Base-by-base conservation (phyloP, 805 yeast species). In the Vanderwaltozyma tropicalis region DNA sequence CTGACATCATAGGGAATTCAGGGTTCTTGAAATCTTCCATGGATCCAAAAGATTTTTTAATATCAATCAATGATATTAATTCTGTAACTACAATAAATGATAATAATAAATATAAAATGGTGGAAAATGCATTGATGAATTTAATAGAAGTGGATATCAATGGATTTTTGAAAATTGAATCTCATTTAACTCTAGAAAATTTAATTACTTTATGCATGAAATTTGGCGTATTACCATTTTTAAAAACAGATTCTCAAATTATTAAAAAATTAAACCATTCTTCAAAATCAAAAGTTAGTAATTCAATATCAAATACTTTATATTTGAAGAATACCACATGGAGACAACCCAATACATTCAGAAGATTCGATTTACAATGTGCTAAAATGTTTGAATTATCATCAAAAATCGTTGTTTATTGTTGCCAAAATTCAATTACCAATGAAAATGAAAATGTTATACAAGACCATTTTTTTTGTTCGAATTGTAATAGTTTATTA, bases 331-430 rank as follows among this genome's bases (percentile, higher is more conserved):
- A 20, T 4, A 9, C 6, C 4, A 24, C 33, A 9, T 49, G 52
- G 13, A 74, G 68, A 40, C 66, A 71, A 31, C 92, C 94, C 4
- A 77, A 84, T 5, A 75, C 85, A 3, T 68, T 87, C 38, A 70
- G 96, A 44, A 84, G 88, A 53, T 88, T 87, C 58, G 86, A 83
- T 52, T 75, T 82, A 40, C 97, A 89, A 60, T 81, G 78, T 15
- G 71, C 86, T n/a, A 87, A 86, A 53, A 64, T 48, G 43, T 29
- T 80, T 42, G 81, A 92, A 25, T 66, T 75, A 20, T 66, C 86
- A 9, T 70, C 92, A 0, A 94, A 84, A 52, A 72, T 86, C 35
- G 63, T 85, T 5, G 74, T 88, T n/a, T 89, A 87, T 55, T 73
- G 86, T 44, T 67, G 76, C 43, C 66, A 71, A 42, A 58, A 61